Conservation (phyloP, 2,329 filamentous ascomycete species). For the Fusarium nanum region DNA sequence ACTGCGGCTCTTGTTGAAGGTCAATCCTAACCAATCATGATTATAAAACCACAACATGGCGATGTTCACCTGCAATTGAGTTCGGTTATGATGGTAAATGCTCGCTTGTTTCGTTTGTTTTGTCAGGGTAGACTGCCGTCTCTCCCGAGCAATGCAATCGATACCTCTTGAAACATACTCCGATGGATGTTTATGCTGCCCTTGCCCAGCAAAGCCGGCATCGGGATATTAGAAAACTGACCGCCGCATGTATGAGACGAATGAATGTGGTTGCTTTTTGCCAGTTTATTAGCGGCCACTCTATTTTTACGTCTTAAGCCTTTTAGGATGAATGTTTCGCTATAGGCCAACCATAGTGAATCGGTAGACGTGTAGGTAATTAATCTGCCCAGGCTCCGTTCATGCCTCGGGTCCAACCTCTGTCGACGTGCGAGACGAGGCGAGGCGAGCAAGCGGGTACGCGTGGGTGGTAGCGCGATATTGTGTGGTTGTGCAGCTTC, state of each 20-base stretch:
- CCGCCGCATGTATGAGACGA: not conserved
- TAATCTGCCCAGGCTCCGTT: slow-evolving; percentile 42
- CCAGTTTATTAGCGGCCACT: not conserved
- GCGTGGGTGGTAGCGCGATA: slow-evolving; percentile 17
- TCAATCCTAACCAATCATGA: slow-evolving; percentile 18
- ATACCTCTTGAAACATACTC: slow-evolving; percentile 26
- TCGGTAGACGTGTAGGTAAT: slow-evolving; percentile 29
- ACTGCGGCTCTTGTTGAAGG: slow-evolving; percentile 18
- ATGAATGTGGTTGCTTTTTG: not conserved
- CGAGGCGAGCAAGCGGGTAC: slow-evolving; percentile 36
- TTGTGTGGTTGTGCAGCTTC: slow-evolving; percentile 15
- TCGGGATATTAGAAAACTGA: not conserved
- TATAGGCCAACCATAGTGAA: not conserved
- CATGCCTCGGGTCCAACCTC: slow-evolving; percentile 19
- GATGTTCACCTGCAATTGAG: not conserved
- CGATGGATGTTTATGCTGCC: slow-evolving; percentile 32
- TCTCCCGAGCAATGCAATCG: slow-evolving; percentile 35
- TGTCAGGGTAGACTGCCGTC: slow-evolving; percentile 33
- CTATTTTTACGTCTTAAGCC: not conserved
- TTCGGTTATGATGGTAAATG: slow-evolving; percentile 14
- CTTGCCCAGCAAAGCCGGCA: slow-evolving; percentile 15
- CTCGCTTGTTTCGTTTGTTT: slow-evolving; percentile 2
- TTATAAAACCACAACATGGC: slow-evolving; percentile 5
- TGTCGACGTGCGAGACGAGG: slow-evolving; percentile 27
- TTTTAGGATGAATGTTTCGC: not conserved